Conservation (phyloP, 148 eudicot species). For the Arbutus unedo region DNA sequence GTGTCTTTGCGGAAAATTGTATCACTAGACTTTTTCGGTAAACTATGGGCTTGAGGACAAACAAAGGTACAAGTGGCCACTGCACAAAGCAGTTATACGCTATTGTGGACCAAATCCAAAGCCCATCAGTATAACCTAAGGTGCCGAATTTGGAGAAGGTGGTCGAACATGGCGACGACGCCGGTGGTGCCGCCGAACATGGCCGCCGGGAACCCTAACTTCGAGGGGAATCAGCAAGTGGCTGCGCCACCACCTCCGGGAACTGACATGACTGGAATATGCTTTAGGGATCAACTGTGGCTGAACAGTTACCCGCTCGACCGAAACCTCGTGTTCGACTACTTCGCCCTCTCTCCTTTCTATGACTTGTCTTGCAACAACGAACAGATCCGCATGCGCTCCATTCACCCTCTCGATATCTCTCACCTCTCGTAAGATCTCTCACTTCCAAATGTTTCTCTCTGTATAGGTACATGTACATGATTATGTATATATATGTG, state of each 20-base stretch:
- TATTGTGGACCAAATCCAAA: no score
- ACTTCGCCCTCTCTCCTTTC: constrained; percentile 89
- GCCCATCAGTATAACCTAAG: no score
- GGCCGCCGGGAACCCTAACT: constrained; percentile 43
- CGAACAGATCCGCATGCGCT: constrained; percentile 64
- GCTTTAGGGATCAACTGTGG: constrained; percentile 94
- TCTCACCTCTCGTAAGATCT: constrained; percentile 78
- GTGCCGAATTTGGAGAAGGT: background rate
- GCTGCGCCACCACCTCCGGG: constrained; percentile 60
- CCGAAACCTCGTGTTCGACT: constrained; percentile 83
- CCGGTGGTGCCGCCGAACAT: constrained; percentile 58
- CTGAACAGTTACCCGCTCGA: constrained; percentile 79
- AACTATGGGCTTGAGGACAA: no score
- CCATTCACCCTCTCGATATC: constrained; percentile 78
- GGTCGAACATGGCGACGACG: constrained; percentile 62
- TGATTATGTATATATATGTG: background rate
- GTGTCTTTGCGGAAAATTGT: no score
- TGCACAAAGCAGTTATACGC: no score
- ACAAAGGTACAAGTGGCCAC: no score
- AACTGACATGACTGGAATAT: constrained; percentile 93
- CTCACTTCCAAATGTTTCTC: background rate
- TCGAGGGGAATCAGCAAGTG: constrained; percentile 43
- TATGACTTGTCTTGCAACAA: constrained; percentile 82
- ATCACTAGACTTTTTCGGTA: no score
- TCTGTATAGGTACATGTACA: no score